Conservation (phyloP, 306 rosid species). For the Acacia crassicarpa region DNA sequence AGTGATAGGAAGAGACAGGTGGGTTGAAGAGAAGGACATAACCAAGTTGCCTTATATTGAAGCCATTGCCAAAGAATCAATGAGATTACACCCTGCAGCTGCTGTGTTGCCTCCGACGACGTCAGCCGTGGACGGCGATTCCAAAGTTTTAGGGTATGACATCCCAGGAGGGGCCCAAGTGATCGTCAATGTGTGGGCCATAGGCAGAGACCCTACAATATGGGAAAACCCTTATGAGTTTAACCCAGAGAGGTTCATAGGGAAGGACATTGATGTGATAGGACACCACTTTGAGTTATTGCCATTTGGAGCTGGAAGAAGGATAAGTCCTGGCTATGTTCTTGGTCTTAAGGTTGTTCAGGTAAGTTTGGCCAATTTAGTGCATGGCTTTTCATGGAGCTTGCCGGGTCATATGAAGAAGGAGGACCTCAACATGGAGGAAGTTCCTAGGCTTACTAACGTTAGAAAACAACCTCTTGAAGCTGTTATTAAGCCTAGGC, state of each 20-base stretch:
- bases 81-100: not conserved
- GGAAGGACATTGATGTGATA: not conserved
- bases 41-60: not conserved
- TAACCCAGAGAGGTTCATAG: not conserved
- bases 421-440: not conserved
- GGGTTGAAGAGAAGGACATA: not conserved
- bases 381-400: conserved; percentile 12
- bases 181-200: not conserved
- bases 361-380: no score
- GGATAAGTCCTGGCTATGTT: no score
- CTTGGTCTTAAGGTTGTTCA: no score
- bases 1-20: not conserved
- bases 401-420: conserved; percentile 25
- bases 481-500: not conserved
- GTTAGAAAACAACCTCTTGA: not conserved
- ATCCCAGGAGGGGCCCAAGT: not conserved
- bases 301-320: not conserved
- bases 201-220: not conserved
- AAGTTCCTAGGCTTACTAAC: not conserved
- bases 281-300: not conserved
- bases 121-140: not conserved
- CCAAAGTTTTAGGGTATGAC: not conserved
- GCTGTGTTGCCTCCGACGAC: not conserved
- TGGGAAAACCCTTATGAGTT: not conserved
- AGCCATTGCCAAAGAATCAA: not conserved